phyloP scores from a whole-genome alignment of 257 asterid genomes.

The Apocynum venetum region DNA sequence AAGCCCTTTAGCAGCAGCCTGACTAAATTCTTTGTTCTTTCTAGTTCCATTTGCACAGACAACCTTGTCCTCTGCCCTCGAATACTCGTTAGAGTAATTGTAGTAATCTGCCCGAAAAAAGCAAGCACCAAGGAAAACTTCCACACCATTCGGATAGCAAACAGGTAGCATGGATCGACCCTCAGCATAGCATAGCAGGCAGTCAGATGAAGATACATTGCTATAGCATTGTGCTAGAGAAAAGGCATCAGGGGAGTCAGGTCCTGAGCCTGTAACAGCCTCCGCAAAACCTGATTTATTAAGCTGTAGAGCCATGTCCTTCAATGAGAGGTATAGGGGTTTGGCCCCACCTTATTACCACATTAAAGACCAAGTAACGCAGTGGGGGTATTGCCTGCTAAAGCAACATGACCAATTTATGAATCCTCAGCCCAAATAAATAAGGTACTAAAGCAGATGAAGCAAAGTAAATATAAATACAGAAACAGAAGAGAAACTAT shows the following conservation, averaged over 20 bases:
- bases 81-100: slow-evolving; percentile 21
- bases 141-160: slow-evolving; percentile 19
- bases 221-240: slow-evolving; percentile 32
- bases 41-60: slow-evolving; percentile 54
- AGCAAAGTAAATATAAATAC: no score
- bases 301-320: slow-evolving; percentile 1
- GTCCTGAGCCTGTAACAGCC: slow-evolving; percentile 19
- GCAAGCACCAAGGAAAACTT: slow-evolving; percentile 30
- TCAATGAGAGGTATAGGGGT: slow-evolving; percentile 4
- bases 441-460: no score
- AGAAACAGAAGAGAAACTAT: no score
- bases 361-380: not conserved
- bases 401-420: not conserved
- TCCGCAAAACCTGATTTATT: slow-evolving; percentile 12
- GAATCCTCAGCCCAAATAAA: no score
- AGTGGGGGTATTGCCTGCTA: not conserved
- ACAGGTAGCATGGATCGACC: slow-evolving; percentile 15
- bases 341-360: not conserved
- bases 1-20: slow-evolving; percentile 42
- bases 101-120: slow-evolving; percentile 22
- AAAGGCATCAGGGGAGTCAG: not conserved
- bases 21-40: slow-evolving; percentile 26
- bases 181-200: slow-evolving; percentile 24
- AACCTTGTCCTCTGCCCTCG: slow-evolving; percentile 38
- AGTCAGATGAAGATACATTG: slow-evolving; percentile 25